Evolutionary conservation across 805 yeast species (phyloP), one percentile per base, ranked within the genome.

Genomic region (Lipomyces oligophaga): DNA sequence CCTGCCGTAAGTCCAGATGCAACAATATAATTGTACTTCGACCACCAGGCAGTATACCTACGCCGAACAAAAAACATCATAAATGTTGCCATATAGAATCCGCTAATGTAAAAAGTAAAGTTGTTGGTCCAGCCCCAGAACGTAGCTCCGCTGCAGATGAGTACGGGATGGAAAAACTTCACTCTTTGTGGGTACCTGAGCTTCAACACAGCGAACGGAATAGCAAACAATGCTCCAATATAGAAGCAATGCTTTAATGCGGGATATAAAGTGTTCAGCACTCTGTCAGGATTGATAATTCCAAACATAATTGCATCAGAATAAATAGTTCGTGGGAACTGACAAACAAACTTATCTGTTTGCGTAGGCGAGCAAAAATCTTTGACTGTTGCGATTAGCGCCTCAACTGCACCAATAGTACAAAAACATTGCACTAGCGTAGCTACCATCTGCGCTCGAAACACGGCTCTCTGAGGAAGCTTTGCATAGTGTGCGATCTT

Each of bases 1-100:
- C 85, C 85, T 7, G 82, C 75, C 31, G 81, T 80, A 15, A 82
- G 64, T 1, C 79, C 87, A 20, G 83, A 79, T 20, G 84, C 74
- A 38, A 82, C 65, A 3, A 80, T 73, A 60, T 79, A 81, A 62
- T 80, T 81, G 63, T 81, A 82, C 63, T 81, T 81, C 31, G 80
- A 78, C 88, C 88, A 82, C 88, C 87, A 82, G 38, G 71, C 67
- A 40, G 74, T 67, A 66, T 76, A 79, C 49, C 70, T 69, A 38
- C 76, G 70, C 49, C 77, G 78, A 43, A 82, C 64, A 57, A 70
- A 69, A 63, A 71, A 78, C 67, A 78, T 78, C 68, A 81, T 81
- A 5, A 71, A 43, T 52, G 72, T 72, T 3, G 84, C 82, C 33
- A 44, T 34, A 39, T 58, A 48, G 57, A 70, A 70, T 63, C 70